Evolutionary conservation across 2,329 filamentous ascomycete genomes (phyloP), one percentile per base, ranked within the genome.

Genomic region (Rhexocercosporidium sp.): DNA sequence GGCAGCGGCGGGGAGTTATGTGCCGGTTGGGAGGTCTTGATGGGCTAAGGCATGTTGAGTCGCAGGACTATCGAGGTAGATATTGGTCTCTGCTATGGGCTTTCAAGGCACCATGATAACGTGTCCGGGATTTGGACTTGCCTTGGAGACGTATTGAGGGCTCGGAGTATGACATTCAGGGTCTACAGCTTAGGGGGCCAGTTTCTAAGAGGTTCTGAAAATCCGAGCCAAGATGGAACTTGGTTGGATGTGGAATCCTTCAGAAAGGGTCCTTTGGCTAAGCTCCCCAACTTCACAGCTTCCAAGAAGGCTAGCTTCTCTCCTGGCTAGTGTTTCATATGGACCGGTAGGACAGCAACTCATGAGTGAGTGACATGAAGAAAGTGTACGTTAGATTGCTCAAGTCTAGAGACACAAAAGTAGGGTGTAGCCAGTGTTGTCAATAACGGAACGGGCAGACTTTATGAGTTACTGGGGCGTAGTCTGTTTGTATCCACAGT

Each of bases 21-120:
- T 67, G 53, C 59, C 73, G 37, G 70, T 76, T 61, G 73, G 66
- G 8, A 64, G 70, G 37, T 53, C 66, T 66, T 71, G 60, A 67
- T 31, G 9, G 7, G 20, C n/a, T 9, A n/a, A 41, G 20, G 2
- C 29, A 18, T 22, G 22, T 27, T 25, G 7, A 29, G 20, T 22
- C 8, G 16, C 12, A 22, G n/a, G n/a, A 20, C 18, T 47, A 7
- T 2, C 7, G 8, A 14, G 8, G 14, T 16, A 27, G 27, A 6
- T 7, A 8, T 31, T 9, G 3, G n/a, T 8, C 18, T 16, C 11
- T 37, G 54, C n/a, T 25, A 37, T 37, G 54, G 8, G 54, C 20
- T 16, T 57, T 8, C 18, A 47, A 47, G 44, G 44, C 11, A n/a
- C 44, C n/a, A 22, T 11, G 44, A 20, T 12, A n/a, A 22, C 20